Conservation (phyloP, 768 basidiomycete genomes). For the Mycena indigotica region DNA sequence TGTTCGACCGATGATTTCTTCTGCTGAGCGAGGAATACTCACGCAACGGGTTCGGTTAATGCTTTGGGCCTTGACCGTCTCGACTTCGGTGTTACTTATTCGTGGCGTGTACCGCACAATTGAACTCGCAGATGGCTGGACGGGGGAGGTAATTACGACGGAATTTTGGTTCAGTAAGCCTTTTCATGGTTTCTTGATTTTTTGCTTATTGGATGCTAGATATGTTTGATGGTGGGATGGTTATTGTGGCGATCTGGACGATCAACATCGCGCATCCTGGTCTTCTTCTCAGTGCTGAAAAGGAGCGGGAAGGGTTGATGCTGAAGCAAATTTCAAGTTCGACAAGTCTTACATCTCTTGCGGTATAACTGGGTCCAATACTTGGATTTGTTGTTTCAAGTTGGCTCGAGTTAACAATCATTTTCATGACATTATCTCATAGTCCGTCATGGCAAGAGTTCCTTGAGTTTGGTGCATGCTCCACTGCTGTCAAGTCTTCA, state of each 20-base stretch:
- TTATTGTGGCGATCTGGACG: slow-evolving; percentile 20
- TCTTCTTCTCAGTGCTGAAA: slow-evolving; percentile 9
- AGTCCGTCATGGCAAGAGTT: no score
- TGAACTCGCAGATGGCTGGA: slow-evolving; percentile 36
- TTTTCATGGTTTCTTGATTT: background rate
- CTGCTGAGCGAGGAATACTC: background rate
- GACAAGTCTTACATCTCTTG: no score
- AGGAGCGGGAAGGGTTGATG: background rate
- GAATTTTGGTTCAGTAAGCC: slow-evolving; percentile 36
- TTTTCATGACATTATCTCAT: no score
- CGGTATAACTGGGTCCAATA: no score
- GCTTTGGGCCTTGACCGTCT: slow-evolving; percentile 3
- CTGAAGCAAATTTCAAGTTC: background rate
- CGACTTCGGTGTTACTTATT: background rate
- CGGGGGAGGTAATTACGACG: slow-evolving; percentile 31
- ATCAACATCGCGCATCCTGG: slow-evolving; percentile 26
- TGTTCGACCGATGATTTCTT: background rate
- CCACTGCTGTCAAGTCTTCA: no score
- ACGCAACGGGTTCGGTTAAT: background rate
- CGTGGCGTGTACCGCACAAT: slow-evolving; percentile 36
- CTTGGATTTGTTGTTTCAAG: no score
- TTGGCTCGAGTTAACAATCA: no score
- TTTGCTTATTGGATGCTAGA: slow-evolving; percentile 7
- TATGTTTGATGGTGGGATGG: slow-evolving; percentile 25
- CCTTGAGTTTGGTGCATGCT: no score